Evolutionary conservation across 257 asterid species (phyloP).

Genomic region (Oldenlandia corymbosa): DNA sequence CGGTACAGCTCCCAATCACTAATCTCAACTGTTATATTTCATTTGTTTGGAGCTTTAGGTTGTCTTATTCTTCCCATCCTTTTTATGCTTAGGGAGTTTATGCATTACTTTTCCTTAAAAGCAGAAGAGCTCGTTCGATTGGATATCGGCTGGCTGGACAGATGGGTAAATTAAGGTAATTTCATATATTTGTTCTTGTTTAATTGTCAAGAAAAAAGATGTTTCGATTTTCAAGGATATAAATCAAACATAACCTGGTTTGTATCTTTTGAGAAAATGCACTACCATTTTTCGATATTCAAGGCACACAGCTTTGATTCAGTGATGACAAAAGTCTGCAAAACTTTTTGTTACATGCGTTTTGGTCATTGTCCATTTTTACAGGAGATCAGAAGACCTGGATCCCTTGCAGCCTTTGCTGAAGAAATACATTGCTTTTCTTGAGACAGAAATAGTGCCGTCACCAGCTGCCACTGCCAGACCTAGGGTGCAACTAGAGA

Average conservation of each 20-base stretch:
- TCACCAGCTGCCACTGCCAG: constrained; percentile 44
- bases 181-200: neutral
- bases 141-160: constrained; percentile 89
- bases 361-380: constrained; percentile 19
- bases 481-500: constrained; percentile 87
- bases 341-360: neutral
- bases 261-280: neutral
- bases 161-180: constrained; percentile 84
- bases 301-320: neutral
- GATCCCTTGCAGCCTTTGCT: constrained; percentile 85
- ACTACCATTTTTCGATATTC: neutral
- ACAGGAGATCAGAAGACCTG: constrained; percentile 69
- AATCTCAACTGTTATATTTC: constrained; percentile 9
- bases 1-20: constrained; percentile 43
- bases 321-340: neutral
- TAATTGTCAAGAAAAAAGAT: no score
- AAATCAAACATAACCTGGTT: no score
- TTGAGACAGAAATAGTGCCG: constrained; percentile 64
- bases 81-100: constrained; percentile 67
- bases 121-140: constrained; percentile 85
- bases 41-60: constrained; percentile 14
- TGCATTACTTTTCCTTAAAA: constrained; percentile 71
- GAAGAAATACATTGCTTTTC: constrained; percentile 60
- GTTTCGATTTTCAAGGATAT: no score
- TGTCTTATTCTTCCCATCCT: constrained; percentile 17